These are phyloP conservation scores for Knoxdaviesia proteae DNA, from an alignment of 2,329 filamentous ascomycete genomes.

Conservation along the genomic window DNA sequence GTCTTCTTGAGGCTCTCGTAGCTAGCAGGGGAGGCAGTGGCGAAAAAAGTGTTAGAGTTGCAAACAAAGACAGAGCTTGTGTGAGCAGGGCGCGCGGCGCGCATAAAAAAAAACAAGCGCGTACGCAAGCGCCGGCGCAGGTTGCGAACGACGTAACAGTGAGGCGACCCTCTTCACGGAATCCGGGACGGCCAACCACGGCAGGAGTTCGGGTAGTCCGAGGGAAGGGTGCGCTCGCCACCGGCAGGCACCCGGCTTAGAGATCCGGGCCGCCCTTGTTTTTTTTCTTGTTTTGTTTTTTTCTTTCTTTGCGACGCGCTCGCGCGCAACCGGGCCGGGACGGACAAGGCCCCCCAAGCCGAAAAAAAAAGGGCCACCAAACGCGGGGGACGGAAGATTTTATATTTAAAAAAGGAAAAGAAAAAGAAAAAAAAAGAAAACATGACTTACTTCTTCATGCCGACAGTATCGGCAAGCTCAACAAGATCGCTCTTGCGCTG, in stretches of 20 bases:
- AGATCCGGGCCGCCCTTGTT: too few species aligned
- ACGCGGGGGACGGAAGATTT: background rate
- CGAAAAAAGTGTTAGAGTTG: constrained; percentile 7
- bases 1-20: constrained; percentile 53
- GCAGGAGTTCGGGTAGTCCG: too few species aligned
- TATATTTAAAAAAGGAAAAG: background rate
- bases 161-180: too few species aligned
- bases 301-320: too few species aligned
- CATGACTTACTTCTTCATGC: constrained; percentile 47
- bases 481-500: constrained; percentile 68
- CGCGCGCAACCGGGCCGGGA: too few species aligned
- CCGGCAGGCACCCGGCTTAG: too few species aligned
- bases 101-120: background rate
- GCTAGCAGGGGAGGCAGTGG: constrained; percentile 19
- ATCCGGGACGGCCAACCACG: too few species aligned
- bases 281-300: too few species aligned
- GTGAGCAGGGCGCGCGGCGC: background rate
- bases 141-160: background rate
- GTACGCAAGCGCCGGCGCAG: background rate
- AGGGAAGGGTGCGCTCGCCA: too few species aligned
- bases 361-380: too few species aligned
- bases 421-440: constrained; percentile 2
- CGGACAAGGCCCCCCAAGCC: too few species aligned
- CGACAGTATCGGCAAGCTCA: constrained; percentile 50
- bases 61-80: background rate